Base-by-base conservation (phyloP, 2,329 filamentous ascomycete genomes). In the Penicillium hordei region DNA sequence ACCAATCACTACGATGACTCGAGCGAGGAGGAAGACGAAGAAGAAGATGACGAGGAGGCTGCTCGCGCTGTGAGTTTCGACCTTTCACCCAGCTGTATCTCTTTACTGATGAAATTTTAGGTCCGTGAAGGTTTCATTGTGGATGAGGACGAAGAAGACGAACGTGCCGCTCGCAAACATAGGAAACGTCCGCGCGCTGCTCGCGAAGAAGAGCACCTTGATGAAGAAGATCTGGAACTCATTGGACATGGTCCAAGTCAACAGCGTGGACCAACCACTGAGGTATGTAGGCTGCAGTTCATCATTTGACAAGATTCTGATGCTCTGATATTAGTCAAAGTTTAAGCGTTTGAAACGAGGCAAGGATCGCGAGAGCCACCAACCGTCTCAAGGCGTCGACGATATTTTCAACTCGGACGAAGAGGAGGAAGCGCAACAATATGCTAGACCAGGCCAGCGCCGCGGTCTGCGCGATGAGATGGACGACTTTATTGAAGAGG, bases 331-430 rank as follows among this genome's bases (percentile, higher is more conserved):
- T 55, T 50, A 96, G 88, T 88, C 89, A 65, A 95, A 96, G 73
- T 96, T 95, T 82, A 99, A 99, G 78, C 90, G 94, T 40, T 85
- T 99, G 55, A 99, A 97, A 81, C 90, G 91, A 64, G 93, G 94
- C 62, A 88, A 91, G 61, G 84, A 91, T 49, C 83, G 86, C 52
- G 73, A 79, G 23, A 58, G 59, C 21, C 81, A 81, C 27, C 81
- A 79, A 65, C 83, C 87, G 63, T 83, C 86, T 40, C 88, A 89
- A 60, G 91, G 89, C 25, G 85, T 97, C 17, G 89, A 92, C 65
- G 89, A 97, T 66, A 97, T 99, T 65, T 99, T 99, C 75, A 93
- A 91, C 36, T 93, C 96, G 65, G 93, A 97, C 52, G 93, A 97
- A 61, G 93, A 96, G 54, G 86, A 89, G 19, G 86, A 83, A 57